These are phyloP conservation scores for Malassezia yamatoensis DNA, from an alignment of 1,284 basidiomycete species.

Conservation along the genomic window DNA sequence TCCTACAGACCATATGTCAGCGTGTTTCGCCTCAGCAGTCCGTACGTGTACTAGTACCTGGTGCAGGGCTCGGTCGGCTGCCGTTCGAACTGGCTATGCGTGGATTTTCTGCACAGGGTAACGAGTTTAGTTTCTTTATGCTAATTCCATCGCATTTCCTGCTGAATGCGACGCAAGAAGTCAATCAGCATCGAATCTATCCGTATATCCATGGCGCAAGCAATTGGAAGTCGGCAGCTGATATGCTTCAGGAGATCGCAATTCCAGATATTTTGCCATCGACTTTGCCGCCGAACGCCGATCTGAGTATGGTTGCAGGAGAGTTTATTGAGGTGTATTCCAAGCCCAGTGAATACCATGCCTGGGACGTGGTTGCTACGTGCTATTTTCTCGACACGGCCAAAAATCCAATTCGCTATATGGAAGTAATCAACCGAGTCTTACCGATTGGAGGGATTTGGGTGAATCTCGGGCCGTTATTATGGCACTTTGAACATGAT, in stretches of 20 bases:
- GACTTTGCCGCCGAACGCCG: conserved; percentile 23
- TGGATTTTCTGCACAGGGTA: conserved; percentile 41
- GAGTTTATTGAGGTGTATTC: conserved; percentile 42
- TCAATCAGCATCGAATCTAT: conserved; percentile 32
- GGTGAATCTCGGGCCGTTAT: conserved; percentile 61
- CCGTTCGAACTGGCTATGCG: conserved; percentile 36
- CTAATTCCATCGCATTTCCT: conserved; percentile 43
- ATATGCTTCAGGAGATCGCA: conserved; percentile 32
- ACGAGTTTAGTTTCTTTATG: conserved; percentile 47
- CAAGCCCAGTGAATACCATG: conserved; percentile 56
- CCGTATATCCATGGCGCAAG: conserved; percentile 40
- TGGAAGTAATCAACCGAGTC: conserved; percentile 42
- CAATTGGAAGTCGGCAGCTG: conserved; percentile 34
- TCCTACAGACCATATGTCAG: conserved; percentile 27
- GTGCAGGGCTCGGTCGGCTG: conserved; percentile 39
- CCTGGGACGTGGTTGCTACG: conserved; percentile 82
- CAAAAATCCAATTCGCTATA: conserved; percentile 37
- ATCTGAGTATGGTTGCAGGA: conserved; percentile 47
- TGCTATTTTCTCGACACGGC: conserved; percentile 97
- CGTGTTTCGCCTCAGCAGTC: conserved; percentile 19
- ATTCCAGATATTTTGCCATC: conserved; percentile 44
- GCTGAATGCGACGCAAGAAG: conserved; percentile 33
- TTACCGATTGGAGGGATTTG: conserved; percentile 37
- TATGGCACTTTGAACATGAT: conserved; percentile 95
- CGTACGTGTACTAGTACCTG: conserved; percentile 36